phyloP scores from a whole-genome alignment of 2,329 filamentous ascomycete species.

The Beauveria rudraprayagi region DNA sequence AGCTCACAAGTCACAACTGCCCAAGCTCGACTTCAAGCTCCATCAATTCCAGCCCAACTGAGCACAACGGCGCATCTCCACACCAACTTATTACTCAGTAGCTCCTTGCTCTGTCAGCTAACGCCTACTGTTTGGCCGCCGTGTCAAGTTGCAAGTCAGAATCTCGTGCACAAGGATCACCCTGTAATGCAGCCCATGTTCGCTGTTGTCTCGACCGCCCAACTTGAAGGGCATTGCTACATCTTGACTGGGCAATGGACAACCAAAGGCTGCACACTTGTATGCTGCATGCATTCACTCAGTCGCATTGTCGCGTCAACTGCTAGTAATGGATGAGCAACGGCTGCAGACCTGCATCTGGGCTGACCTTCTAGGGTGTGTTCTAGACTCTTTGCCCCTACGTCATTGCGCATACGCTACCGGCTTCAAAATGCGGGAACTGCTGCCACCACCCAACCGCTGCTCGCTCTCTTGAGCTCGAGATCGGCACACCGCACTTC shows the following conservation, averaged over 20 bases:
- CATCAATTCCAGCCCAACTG: conserved; percentile 1
- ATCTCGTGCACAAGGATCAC: neutral
- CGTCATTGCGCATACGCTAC: conserved; percentile 7
- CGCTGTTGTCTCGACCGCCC: neutral
- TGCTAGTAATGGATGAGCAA: neutral
- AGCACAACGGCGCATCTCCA: neutral
- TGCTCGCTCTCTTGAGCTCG: neutral
- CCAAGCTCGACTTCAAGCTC: neutral
- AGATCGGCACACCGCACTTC: conserved; percentile 9
- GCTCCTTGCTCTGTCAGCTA: neutral
- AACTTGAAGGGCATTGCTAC: neutral
- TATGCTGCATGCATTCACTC: neutral
- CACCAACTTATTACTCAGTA: neutral
- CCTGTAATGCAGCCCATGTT: neutral
- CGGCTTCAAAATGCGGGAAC: conserved; percentile 5
- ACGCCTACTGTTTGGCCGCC: neutral
- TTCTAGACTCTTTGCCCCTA: conserved; percentile 8
- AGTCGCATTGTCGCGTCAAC: conserved; percentile 3
- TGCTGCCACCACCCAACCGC: neutral
- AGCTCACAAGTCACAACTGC: neutral
- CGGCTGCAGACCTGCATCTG: neutral
- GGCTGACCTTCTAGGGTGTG: neutral
- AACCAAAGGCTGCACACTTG: neutral
- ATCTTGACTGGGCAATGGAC: neutral
- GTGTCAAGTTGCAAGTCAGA: neutral